Evolutionary conservation across 2,329 filamentous ascomycete species (phyloP).

Genomic region (Aulographum hederae): DNA sequence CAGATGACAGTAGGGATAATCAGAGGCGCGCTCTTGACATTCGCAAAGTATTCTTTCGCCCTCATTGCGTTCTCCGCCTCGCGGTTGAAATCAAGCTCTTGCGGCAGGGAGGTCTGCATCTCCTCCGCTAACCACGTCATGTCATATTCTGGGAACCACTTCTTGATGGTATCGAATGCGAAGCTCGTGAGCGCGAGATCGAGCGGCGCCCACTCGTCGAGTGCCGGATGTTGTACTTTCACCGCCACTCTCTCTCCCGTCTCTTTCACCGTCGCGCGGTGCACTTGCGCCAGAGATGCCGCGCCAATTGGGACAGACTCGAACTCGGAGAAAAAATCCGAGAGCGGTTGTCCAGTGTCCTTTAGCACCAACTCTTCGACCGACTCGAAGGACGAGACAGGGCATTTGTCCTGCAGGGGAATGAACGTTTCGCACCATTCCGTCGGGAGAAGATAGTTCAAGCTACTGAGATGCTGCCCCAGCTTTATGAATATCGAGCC

Average conservation of each 20-base stretch:
- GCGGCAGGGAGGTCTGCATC: constrained; percentile 78
- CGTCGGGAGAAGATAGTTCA: constrained; percentile 80
- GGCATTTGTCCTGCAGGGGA: constrained; percentile 87
- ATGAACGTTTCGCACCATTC: constrained; percentile 97
- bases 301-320: constrained; percentile 67
- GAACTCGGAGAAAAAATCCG: constrained; percentile 76
- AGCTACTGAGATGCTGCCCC: constrained; percentile 85
- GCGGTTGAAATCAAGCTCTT: constrained; percentile 75
- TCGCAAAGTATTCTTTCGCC: constrained; percentile 63
- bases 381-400: constrained; percentile 74
- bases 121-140: constrained; percentile 88
- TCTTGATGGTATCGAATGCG: constrained; percentile 76
- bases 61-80: constrained; percentile 73
- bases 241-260: constrained; percentile 80
- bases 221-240: constrained; percentile 82
- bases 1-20: constrained; percentile 81
- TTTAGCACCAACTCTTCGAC: constrained; percentile 70
- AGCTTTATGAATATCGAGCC: constrained; percentile 98
- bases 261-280: constrained; percentile 66
- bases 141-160: constrained; percentile 94
- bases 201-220: constrained; percentile 78
- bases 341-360: constrained; percentile 65
- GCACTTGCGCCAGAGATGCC: constrained; percentile 86
- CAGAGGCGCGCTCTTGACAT: constrained; percentile 57
- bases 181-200: constrained; percentile 76